Evolutionary conservation across 495 filamentous ascomycete species (phyloP).

Genomic region (Haplographium delicatum): DNA sequence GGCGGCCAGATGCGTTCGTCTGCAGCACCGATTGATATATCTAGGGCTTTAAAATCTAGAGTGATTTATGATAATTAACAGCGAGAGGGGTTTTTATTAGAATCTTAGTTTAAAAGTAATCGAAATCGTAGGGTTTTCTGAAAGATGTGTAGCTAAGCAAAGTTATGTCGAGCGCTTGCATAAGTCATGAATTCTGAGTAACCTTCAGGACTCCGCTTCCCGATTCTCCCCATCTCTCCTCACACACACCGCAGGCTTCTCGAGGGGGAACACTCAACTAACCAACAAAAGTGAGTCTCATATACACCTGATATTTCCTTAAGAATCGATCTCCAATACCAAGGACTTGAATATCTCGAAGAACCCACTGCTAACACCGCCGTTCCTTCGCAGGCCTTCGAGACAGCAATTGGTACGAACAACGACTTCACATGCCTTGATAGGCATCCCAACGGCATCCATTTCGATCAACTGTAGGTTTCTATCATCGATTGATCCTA

Average conservation of each 20-base stretch:
- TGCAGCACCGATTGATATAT: too few species aligned
- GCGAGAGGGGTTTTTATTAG: conserved; percentile 14
- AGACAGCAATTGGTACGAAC: conserved; percentile 18
- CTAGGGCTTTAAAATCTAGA: too few species aligned
- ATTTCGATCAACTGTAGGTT: conserved; percentile 25
- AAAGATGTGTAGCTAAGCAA: conserved; percentile 19
- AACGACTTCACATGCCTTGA: conserved; percentile 23
- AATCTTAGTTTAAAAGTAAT: conserved; percentile 9
- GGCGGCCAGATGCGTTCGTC: neutral
- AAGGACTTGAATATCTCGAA: neutral
- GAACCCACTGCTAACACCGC: conserved; percentile 9
- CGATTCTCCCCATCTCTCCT: conserved; percentile 19
- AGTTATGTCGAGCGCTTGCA: conserved; percentile 25
- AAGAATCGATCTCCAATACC: conserved; percentile 3
- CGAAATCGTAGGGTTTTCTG: conserved; percentile 11
- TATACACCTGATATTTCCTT: conserved; percentile 3
- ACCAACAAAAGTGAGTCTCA: conserved; percentile 17
- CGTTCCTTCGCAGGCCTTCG: conserved; percentile 18
- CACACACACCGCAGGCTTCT: conserved; percentile 17
- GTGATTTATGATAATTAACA: too few species aligned
- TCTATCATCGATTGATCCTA: conserved; percentile 14
- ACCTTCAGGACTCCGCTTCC: conserved; percentile 19
- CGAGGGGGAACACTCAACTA: conserved; percentile 18
- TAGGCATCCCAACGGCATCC: conserved; percentile 22
- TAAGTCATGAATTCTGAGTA: conserved; percentile 22